Conservation (phyloP, 2,329 filamentous ascomycete genomes). For the Thermochaetoides dissita region DNA sequence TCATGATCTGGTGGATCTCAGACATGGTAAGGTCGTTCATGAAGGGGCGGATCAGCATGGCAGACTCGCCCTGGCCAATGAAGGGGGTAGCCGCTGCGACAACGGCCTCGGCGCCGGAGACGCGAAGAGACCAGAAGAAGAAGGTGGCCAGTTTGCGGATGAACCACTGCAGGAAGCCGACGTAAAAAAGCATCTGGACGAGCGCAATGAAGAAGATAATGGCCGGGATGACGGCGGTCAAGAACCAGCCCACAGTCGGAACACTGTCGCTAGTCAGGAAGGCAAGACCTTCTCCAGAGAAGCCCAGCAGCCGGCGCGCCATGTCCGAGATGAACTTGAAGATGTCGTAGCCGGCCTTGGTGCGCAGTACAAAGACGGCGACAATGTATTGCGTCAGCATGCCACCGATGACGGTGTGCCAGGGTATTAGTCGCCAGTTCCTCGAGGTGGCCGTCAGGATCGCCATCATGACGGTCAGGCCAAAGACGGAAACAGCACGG, state of each 20-base stretch:
- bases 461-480: conserved; percentile 56
- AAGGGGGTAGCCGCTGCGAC: conserved; percentile 87
- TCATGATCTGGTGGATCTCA: conserved; percentile 87
- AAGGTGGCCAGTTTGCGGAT: conserved; percentile 75
- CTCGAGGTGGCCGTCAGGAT: conserved; percentile 57
- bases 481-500: conserved; percentile 68
- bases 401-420: conserved; percentile 74
- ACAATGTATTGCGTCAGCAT: conserved; percentile 83
- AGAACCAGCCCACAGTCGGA: conserved; percentile 46
- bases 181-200: conserved; percentile 75
- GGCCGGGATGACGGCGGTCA: conserved; percentile 67
- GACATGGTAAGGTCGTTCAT: conserved; percentile 72
- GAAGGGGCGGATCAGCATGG: conserved; percentile 82
- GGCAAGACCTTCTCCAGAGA: conserved; percentile 54
- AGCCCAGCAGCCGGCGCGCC: conserved; percentile 60
- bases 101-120: conserved; percentile 85
- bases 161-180: conserved; percentile 76
- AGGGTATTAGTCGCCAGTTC: conserved; percentile 49
- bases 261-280: conserved; percentile 50
- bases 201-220: conserved; percentile 94
- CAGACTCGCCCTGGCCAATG: conserved; percentile 86
- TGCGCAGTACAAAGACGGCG: conserved; percentile 76
- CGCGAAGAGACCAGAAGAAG: conserved; percentile 80
- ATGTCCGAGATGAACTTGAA: conserved; percentile 76
- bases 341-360: conserved; percentile 66